These are phyloP conservation scores for Amborella trichopoda DNA, from an alignment of 164 flowering plant species.

Conservation along the genomic window DNA sequence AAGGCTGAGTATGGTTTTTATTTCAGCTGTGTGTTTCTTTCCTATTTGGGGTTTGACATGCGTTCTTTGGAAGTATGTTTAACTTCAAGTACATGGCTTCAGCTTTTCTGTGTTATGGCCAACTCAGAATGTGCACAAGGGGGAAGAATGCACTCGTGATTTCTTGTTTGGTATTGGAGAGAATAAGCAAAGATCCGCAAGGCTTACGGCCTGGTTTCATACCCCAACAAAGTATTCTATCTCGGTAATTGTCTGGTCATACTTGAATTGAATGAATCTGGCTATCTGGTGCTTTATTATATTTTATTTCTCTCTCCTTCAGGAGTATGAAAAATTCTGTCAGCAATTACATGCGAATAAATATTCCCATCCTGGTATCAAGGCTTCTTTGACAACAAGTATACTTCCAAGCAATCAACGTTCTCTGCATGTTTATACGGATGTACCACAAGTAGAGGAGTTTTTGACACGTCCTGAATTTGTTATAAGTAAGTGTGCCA, in stretches of 20 bases:
- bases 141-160: constrained; percentile 97
- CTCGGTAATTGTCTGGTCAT: constrained; percentile 24
- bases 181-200: constrained; percentile 91
- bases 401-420: constrained; percentile 20
- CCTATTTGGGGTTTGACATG: neutral
- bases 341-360: constrained; percentile 25
- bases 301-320: constrained; percentile 7
- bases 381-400: constrained; percentile 19
- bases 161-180: constrained; percentile 84
- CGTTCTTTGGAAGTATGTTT: constrained; percentile 4
- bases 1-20: too few species aligned
- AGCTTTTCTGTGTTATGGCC: constrained; percentile 95
- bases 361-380: constrained; percentile 6
- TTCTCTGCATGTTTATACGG: constrained; percentile 70
- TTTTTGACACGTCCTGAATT: constrained; percentile 76
- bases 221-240: constrained; percentile 81
- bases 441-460: constrained; percentile 84
- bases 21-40: too few species aligned
- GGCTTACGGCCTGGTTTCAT: constrained; percentile 95
- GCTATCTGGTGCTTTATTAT: neutral
- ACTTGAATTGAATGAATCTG: neutral
- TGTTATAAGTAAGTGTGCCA: constrained; percentile 54
- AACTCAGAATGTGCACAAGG: constrained; percentile 38
- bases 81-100: too few species aligned
- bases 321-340: constrained; percentile 55